Conservation (phyloP, 2,329 filamentous ascomycete genomes). For the Ceratocystis harringtonii region DNA sequence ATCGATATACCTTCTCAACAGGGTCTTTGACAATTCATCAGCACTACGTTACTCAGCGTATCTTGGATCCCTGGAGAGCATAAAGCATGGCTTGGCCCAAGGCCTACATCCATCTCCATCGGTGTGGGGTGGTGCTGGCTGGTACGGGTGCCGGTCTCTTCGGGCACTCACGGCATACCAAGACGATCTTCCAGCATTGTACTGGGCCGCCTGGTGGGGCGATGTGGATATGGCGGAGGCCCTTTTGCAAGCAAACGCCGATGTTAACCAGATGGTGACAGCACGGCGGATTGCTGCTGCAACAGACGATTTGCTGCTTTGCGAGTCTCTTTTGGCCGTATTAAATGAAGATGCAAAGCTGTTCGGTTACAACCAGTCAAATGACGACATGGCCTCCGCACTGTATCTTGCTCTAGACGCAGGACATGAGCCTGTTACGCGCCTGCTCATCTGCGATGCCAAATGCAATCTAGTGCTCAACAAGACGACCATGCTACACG, state of each 20-base stretch:
- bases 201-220: constrained; percentile 13
- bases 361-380: not conserved
- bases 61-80: constrained; percentile 4
- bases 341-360: constrained; percentile 9
- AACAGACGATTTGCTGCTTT: not conserved
- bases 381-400: constrained; percentile 1
- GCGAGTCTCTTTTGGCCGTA: not conserved
- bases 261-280: constrained; percentile 1
- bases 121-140: not conserved
- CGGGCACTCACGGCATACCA: not conserved
- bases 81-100: not conserved
- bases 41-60: constrained; percentile 12
- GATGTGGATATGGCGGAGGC: not conserved
- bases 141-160: constrained; percentile 11
- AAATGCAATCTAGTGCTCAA: constrained; percentile 7
- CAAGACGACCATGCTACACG: constrained; percentile 2
- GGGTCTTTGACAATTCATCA: constrained; percentile 9
- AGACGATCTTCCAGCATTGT: constrained; percentile 10
- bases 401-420: constrained; percentile 14
- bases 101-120: not conserved
- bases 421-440: constrained; percentile 2
- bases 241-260: constrained; percentile 5
- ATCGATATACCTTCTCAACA: constrained; percentile 12
- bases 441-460: not conserved
- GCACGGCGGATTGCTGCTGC: not conserved